Evolutionary conservation across 805 yeast species (phyloP), one percentile per base, ranked within the genome.

Genomic region (Myxozyma kluyveri): DNA sequence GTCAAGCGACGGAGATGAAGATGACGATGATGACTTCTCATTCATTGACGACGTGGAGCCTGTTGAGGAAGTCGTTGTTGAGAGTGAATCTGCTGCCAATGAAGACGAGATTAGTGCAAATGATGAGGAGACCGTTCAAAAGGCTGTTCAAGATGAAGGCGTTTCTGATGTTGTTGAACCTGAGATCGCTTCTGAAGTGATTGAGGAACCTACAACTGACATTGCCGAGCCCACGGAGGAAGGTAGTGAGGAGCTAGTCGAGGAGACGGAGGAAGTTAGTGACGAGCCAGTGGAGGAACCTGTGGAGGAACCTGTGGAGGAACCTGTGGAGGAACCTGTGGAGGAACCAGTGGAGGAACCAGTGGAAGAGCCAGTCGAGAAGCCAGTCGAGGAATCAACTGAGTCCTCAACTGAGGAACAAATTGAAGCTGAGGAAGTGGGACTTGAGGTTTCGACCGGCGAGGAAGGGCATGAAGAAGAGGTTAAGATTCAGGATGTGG

Each of bases 341-440:
- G 51, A 42, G 21, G 50, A 42, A 19, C 17, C 38, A 22, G 27
- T 46, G 10, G 39, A 27, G 26, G 43, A 45, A 32, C 14, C 17
- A 9, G 42, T 26, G 4, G 48, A 18, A 43, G 49, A n/a, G 26
- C 1, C 36, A 40, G 18, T 37, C 4, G 49, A 46, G 21, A 38
- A 46, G 12, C 1, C 49, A 17, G 49, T 4, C 14, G 49, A 19
- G 1, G 40, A 44, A 17, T 22, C 47, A 9, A 31, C 27, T 5
- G 40, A 31, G 26, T 27, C 32, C 5, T 18, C n/a, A 3, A 24
- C 40, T 42, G 46, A 42, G 14, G 42, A 23, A 23, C 17, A 18
- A 12, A 23, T 3, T 9, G 18, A 26, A 18, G 18, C 46, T 27
- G 47, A 31, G 12, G 42, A 43, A 14, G 14, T 1, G 21, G 42